phyloP scores from a whole-genome alignment of 495 filamentous ascomycete genomes.

The Glonium stellatum region DNA sequence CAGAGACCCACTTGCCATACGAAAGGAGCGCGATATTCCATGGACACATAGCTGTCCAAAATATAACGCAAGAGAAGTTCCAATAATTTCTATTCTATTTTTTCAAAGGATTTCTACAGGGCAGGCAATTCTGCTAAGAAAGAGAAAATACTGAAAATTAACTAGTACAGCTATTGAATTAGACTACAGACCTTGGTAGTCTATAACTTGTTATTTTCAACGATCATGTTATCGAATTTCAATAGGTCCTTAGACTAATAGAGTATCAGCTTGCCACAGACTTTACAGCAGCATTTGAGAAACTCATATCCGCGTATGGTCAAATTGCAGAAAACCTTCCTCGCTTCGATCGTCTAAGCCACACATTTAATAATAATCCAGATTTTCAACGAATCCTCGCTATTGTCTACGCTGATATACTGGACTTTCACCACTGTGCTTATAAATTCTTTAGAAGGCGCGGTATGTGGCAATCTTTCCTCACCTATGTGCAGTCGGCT shows the following conservation, averaged over 20 bases:
- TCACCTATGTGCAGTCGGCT: no score
- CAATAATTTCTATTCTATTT: no score
- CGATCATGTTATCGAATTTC: background rate
- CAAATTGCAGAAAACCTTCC: slow-evolving; percentile 38
- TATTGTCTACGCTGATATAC: slow-evolving; percentile 40
- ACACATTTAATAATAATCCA: slow-evolving; percentile 29
- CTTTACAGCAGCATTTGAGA: slow-evolving; percentile 37
- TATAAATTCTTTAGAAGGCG: slow-evolving; percentile 42
- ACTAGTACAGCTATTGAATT: no score
- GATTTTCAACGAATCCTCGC: slow-evolving; percentile 39
- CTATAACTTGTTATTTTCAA: background rate
- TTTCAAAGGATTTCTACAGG: no score
- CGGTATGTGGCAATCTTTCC: slow-evolving; percentile 26
- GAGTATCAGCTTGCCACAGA: slow-evolving; percentile 27
- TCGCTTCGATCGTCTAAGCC: slow-evolving; percentile 35
- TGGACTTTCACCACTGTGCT: slow-evolving; percentile 42
- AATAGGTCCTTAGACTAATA: background rate
- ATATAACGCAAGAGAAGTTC: no score
- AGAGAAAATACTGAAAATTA: no score
- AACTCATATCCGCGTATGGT: slow-evolving; percentile 38
- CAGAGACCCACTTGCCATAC: no score
- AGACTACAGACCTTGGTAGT: background rate
- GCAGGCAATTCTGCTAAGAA: no score
- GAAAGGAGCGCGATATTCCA: no score
- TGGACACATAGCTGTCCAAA: no score